Evolutionary conservation across 2,329 filamentous ascomycete species (phyloP).

Genomic region (Colletotrichum sp.): DNA sequence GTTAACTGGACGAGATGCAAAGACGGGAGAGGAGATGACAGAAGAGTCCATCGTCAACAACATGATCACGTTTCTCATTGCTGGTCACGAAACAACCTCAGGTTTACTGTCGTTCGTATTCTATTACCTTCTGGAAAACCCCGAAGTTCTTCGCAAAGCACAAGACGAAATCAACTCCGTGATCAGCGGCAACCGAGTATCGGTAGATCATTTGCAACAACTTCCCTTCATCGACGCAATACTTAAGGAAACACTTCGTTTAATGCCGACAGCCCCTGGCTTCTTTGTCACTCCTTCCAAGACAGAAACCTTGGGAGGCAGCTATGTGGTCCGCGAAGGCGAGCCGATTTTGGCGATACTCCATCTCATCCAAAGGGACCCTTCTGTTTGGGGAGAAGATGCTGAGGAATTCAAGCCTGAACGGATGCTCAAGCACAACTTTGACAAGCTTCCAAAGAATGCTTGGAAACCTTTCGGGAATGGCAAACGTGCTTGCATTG

Average conservation of each 20-base stretch:
- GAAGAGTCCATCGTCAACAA: background rate
- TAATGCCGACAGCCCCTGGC: constrained; percentile 27
- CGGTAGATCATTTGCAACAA: background rate
- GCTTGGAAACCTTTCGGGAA: constrained; percentile 59
- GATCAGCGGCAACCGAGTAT: fast-evolving
- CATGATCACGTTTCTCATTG: background rate
- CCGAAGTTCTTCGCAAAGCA: fast-evolving
- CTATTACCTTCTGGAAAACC: background rate
- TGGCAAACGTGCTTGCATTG: constrained; percentile 56
- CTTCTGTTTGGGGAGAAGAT: constrained; percentile 59
- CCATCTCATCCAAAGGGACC: constrained; percentile 57
- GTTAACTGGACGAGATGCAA: background rate
- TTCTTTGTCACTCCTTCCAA: constrained; percentile 34
- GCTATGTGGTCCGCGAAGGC: constrained; percentile 53
- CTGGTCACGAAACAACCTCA: background rate
- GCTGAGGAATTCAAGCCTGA: constrained; percentile 64
- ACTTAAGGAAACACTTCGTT: constrained; percentile 46
- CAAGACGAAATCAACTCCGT: background rate
- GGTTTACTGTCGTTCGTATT: fast-evolving
- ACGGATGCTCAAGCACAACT: constrained; percentile 51
- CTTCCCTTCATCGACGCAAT: background rate
- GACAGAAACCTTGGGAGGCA: constrained; percentile 52
- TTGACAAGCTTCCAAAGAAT: background rate
- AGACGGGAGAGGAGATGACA: background rate
- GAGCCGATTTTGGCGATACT: constrained; percentile 50